Percentiles rank a stretch among this genome's conserved stretches.
These are phyloP conservation scores for Candida bentonensis DNA, from an alignment of 805 yeast genomes.

Conservation along the genomic window DNA sequence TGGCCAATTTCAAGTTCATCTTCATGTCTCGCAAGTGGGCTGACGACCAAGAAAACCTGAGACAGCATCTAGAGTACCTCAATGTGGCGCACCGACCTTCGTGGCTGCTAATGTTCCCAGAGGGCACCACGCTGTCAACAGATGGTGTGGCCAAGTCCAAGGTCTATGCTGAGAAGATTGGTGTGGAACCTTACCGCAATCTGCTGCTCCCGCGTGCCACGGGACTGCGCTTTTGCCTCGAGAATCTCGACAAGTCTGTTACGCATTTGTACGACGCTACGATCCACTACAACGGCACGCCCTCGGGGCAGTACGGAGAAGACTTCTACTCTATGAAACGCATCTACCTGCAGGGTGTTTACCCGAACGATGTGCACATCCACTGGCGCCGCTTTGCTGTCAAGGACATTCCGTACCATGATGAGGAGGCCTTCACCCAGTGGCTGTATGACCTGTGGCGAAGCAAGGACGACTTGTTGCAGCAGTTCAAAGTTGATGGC, in stretches of 20 bases:
- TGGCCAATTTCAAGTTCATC: slow-evolving; percentile 63
- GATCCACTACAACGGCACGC: slow-evolving; percentile 64
- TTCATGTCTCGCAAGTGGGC: slow-evolving; percentile 81
- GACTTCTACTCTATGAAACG: slow-evolving; percentile 51
- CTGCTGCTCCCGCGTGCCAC: slow-evolving; percentile 71
- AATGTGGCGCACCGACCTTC: slow-evolving; percentile 37
- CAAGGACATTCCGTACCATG: slow-evolving; percentile 49
- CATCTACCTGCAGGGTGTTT: slow-evolving; percentile 53
- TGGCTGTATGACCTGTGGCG: slow-evolving; percentile 72
- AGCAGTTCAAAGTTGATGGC: slow-evolving; percentile 43
- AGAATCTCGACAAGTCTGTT: slow-evolving; percentile 29
- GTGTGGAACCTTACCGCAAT: slow-evolving; percentile 33
- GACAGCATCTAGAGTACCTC: slow-evolving; percentile 5
- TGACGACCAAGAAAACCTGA: slow-evolving; percentile 46
- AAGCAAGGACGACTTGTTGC: slow-evolving; percentile 63
- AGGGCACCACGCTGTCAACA: slow-evolving; percentile 76
- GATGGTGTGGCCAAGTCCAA: slow-evolving; percentile 47
- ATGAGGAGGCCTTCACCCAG: slow-evolving; percentile 41
- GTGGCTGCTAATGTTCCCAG: slow-evolving; percentile 74
- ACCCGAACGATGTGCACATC: slow-evolving; percentile 54
- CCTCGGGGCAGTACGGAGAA: slow-evolving; percentile 55
- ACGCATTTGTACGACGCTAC: slow-evolving; percentile 65
- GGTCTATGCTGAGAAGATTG: slow-evolving; percentile 38
- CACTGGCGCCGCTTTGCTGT: slow-evolving; percentile 47
- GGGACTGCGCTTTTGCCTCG: slow-evolving; percentile 59